Conservation (phyloP, 129 eudicot species). For the Saussurea involucrata region DNA sequence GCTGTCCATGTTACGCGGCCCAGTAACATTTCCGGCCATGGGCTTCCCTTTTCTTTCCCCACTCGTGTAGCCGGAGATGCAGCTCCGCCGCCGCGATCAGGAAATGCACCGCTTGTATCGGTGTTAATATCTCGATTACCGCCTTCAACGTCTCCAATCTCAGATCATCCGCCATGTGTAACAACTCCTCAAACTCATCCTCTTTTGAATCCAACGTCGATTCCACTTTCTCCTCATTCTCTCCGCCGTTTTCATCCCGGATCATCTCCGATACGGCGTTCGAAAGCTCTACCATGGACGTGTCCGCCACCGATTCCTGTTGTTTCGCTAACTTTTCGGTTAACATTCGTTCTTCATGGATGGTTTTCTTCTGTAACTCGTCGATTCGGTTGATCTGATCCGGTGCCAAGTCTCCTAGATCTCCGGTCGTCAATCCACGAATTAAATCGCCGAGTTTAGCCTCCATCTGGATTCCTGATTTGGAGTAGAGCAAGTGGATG, state of each 20-base stretch:
- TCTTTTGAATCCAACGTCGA: conserved; percentile 34
- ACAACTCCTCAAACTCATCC: conserved; percentile 35
- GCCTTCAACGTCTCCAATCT: conserved; percentile 49
- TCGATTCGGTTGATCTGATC: conserved; percentile 39
- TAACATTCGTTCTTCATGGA: conserved; percentile 39
- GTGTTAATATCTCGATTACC: conserved; percentile 34
- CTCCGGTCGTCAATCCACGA: conserved; percentile 32
- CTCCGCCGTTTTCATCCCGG: conserved; percentile 1
- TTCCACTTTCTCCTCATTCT: conserved; percentile 23
- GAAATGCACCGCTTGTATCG: conserved; percentile 54
- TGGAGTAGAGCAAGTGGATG: conserved; percentile 55
- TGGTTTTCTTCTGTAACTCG: conserved; percentile 38
- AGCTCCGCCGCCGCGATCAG: conserved; percentile 69
- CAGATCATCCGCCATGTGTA: conserved; percentile 60
- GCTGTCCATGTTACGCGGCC: not conserved
- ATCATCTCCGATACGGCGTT: conserved; percentile 40
- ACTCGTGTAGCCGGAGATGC: conserved; percentile 65
- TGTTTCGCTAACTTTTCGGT: conserved; percentile 43
- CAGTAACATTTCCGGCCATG: not conserved
- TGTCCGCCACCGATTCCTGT: conserved; percentile 57
- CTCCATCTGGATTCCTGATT: conserved; percentile 55
- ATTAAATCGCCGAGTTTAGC: conserved; percentile 37
- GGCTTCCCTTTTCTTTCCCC: conserved; percentile 59
- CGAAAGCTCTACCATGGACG: conserved; percentile 57
- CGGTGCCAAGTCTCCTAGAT: conserved; percentile 38